phyloP scores from a whole-genome alignment of 225 moss, liverwort and hornwort genomes.

The Takakia lepidozioides region DNA sequence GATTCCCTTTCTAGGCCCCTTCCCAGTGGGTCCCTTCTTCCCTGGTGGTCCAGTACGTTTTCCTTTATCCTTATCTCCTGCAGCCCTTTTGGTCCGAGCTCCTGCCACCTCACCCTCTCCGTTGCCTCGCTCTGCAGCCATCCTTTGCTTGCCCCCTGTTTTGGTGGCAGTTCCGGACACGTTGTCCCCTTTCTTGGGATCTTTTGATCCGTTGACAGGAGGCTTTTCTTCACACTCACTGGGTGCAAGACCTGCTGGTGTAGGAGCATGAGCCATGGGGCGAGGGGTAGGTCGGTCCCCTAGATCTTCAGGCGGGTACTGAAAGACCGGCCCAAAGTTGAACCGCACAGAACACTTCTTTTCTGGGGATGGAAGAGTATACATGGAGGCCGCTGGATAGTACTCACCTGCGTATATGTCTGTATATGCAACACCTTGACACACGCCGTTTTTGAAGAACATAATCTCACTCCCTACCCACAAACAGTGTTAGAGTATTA shows the following conservation, averaged over 20 bases:
- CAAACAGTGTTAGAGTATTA: too few relatives aligned
- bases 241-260: constrained; percentile 50
- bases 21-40: constrained; percentile 27
- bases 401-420: constrained; percentile 77
- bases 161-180: constrained; percentile 19
- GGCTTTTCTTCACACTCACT: constrained; percentile 40
- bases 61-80: constrained; percentile 37
- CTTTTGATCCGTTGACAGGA: constrained; percentile 30
- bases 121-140: constrained; percentile 59
- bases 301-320: constrained; percentile 57
- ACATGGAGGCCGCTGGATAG: constrained; percentile 97
- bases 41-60: constrained; percentile 34
- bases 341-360: constrained; percentile 79
- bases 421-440: constrained; percentile 72
- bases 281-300: constrained; percentile 66
- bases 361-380: constrained; percentile 68
- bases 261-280: constrained; percentile 77
- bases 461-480: constrained; percentile 75
- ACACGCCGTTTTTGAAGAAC: constrained; percentile 82
- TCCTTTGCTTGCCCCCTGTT: constrained; percentile 52
- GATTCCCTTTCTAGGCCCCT: constrained; percentile 17
- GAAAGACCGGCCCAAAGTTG: constrained; percentile 91
- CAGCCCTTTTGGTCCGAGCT: constrained; percentile 40
- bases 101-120: constrained; percentile 27
- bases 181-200: constrained; percentile 36